Evolutionary conservation across 2,329 filamentous ascomycete genomes (phyloP).

Genomic region (Niveomyces coronatus): DNA sequence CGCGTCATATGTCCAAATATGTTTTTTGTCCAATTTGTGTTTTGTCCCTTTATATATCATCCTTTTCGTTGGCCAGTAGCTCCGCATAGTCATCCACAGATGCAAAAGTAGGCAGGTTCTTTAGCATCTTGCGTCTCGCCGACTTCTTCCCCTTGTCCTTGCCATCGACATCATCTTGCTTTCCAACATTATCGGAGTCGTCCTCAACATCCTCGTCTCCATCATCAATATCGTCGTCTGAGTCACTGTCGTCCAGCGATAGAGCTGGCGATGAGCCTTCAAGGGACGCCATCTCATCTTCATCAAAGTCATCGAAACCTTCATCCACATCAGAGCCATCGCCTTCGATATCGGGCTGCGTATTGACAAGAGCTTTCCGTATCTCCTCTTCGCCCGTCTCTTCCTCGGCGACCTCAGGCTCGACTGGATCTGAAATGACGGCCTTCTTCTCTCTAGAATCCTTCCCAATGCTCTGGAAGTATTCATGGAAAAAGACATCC

Average conservation of each 20-base stretch:
- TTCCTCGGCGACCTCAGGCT: slow-evolving; percentile 44
- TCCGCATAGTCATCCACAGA: slow-evolving; percentile 89
- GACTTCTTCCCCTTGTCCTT: slow-evolving; percentile 24
- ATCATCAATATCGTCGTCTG: slow-evolving; percentile 30
- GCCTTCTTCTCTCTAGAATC: slow-evolving; percentile 46
- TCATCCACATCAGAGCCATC: slow-evolving; percentile 46
- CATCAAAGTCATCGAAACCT: slow-evolving; percentile 39
- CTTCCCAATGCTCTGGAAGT: slow-evolving; percentile 72
- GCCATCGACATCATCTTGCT: slow-evolving; percentile 40
- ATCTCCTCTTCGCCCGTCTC: slow-evolving; percentile 69
- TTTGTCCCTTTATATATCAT: slow-evolving; percentile 25
- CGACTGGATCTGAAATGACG: slow-evolving; percentile 41
- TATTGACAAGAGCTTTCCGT: slow-evolving; percentile 82
- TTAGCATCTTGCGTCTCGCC: slow-evolving; percentile 72
- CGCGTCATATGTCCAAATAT: slow-evolving; percentile 7
- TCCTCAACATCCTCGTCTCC: slow-evolving; percentile 28
- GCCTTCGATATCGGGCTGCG: slow-evolving; percentile 53
- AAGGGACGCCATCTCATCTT: slow-evolving; percentile 38
- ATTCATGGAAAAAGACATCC: slow-evolving; percentile 96
- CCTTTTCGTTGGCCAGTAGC: slow-evolving; percentile 64
- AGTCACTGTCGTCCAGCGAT: slow-evolving; percentile 32
- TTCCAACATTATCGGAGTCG: slow-evolving; percentile 26
- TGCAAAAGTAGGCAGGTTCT: slow-evolving; percentile 84
- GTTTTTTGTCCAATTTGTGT: background rate
- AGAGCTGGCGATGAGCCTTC: slow-evolving; percentile 29